phyloP scores from a whole-genome alignment of 495 filamentous ascomycete genomes.

The Penicillium waksmanii region DNA sequence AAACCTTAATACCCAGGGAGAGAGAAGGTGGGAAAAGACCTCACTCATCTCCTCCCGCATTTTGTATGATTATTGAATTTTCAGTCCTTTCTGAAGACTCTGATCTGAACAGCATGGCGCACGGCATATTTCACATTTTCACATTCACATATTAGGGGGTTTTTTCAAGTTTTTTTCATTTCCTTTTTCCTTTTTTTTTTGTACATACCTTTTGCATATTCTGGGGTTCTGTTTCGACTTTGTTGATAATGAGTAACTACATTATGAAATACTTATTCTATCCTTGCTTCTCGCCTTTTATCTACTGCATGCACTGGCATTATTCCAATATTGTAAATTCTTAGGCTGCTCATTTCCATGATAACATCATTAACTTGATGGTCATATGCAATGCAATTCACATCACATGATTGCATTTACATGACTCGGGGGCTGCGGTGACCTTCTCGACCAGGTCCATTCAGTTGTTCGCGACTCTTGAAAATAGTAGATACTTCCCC shows the following conservation, averaged over 20 bases:
- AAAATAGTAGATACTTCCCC: too few species aligned
- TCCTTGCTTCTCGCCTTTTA: background rate
- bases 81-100: slow-evolving; percentile 10
- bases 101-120: slow-evolving; percentile 24
- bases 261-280: background rate
- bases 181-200: background rate
- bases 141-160: slow-evolving; percentile 12
- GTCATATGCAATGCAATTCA: too few species aligned
- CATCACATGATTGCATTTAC: too few species aligned
- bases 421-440: too few species aligned
- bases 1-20: slow-evolving; percentile 1
- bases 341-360: too few species aligned
- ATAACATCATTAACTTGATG: too few species aligned
- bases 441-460: too few species aligned
- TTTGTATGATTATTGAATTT: slow-evolving; percentile 10
- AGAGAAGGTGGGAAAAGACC: background rate
- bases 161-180: background rate
- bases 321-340: background rate
- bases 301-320: too few species aligned
- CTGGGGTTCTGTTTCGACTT: background rate
- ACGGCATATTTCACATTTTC: slow-evolving; percentile 15
- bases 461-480: too few species aligned
- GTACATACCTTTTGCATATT: slow-evolving; percentile 15
- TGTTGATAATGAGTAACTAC: background rate
- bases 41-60: background rate